Evolutionary conservation across 2,329 filamentous ascomycete genomes (phyloP).

Genomic region (Fusarium oligoseptatum): DNA sequence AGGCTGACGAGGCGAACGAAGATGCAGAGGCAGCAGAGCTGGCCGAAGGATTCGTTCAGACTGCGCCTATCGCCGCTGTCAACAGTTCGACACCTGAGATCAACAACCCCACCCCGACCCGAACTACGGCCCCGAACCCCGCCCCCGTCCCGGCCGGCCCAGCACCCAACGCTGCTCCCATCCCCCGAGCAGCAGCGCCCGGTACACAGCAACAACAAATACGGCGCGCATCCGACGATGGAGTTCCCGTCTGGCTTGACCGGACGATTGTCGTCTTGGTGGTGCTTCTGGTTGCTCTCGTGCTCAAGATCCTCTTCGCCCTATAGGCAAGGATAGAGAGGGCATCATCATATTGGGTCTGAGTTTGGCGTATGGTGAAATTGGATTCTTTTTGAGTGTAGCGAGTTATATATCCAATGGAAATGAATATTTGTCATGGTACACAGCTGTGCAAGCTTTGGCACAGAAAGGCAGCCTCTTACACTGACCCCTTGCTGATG

Average conservation of each 20-base stretch:
- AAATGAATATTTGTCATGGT: constrained; percentile 18
- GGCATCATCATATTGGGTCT: constrained; percentile 6
- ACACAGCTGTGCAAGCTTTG: neutral
- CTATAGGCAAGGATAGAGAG: constrained; percentile 23
- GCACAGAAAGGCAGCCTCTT: neutral
- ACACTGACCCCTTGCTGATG: neutral
- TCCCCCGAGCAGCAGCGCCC: constrained; percentile 8
- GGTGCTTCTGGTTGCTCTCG: constrained; percentile 77
- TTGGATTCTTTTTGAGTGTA: constrained; percentile 12
- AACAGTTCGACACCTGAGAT: constrained; percentile 6
- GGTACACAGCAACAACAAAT: constrained; percentile 33
- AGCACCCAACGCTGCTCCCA: constrained; percentile 6
- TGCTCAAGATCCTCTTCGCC: constrained; percentile 68
- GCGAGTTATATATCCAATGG: constrained; percentile 43
- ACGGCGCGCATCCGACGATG: constrained; percentile 54
- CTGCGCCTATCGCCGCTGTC: constrained; percentile 44
- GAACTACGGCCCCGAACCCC: constrained; percentile 12
- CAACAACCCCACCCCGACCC: constrained; percentile 33
- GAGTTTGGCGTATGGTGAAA: constrained; percentile 21
- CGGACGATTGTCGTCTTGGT: constrained; percentile 81
- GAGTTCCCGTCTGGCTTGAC: constrained; percentile 82
- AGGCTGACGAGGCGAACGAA: constrained; percentile 40
- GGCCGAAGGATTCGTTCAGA: constrained; percentile 71
- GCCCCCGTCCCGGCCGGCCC: constrained; percentile 16
- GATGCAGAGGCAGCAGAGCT: constrained; percentile 62